These are phyloP conservation scores for Pseudopediastrum boryanum DNA, from an alignment of 139 green algal genomes.

Conservation along the genomic window DNA sequence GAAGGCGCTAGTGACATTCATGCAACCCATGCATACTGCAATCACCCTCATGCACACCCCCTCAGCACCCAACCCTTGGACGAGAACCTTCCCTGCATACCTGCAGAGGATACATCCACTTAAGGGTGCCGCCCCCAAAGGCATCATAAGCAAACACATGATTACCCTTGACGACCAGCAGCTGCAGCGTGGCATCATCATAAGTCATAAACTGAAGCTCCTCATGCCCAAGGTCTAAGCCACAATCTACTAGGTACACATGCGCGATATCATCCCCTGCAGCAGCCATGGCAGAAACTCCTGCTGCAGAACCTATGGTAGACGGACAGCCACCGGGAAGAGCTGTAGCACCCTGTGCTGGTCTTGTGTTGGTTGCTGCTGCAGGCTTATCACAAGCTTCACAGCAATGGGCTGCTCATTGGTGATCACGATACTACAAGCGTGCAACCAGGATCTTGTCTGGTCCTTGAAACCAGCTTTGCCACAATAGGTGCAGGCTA, in stretches of 20 bases:
- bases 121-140: constrained; percentile 31
- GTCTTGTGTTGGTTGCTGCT: no score
- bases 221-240: constrained; percentile 50
- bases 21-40: no score
- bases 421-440: no score
- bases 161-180: constrained; percentile 54
- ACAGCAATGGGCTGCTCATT: no score
- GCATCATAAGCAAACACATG: constrained; percentile 38
- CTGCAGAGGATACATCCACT: constrained; percentile 59
- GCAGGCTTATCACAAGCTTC: no score
- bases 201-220: constrained; percentile 54
- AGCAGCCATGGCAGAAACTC: neutral
- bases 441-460: no score
- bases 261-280: constrained; percentile 19
- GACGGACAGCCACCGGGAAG: neutral
- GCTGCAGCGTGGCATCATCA: constrained; percentile 56
- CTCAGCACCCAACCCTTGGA: no score
- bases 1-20: no score
- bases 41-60: no score
- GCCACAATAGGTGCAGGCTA: no score
- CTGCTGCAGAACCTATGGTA: neutral
- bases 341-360: neutral
- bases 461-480: no score
- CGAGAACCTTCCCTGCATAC: constrained; percentile 16
- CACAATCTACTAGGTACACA: constrained; percentile 50